Evolutionary conservation across 2,329 filamentous ascomycete genomes (phyloP), one percentile per base, ranked within the genome.

Genomic region (Diplocarpon rosae): DNA sequence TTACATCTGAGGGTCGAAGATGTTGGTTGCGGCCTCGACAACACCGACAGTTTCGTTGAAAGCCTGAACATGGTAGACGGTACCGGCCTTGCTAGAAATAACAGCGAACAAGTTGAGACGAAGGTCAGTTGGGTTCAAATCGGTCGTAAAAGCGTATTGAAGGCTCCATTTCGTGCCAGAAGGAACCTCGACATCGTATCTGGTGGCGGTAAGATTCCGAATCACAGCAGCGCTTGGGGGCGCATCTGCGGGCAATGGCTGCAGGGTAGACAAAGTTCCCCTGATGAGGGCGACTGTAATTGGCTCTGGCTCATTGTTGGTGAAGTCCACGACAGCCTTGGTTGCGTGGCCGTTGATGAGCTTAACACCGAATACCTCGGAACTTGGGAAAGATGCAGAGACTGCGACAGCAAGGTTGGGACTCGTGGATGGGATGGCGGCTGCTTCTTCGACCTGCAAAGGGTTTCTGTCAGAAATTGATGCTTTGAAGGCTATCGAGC

Each of bases 1-100:
- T 67, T 73, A 96, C 90, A 95, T 89, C 68, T 95, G 89, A 50
- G 89, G 90, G 63, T 96, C 90, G 52, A 95, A 83, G 66, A 95
- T 78, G 74, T 83, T 93, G 52, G 84, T 86, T 44, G 90, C 86
- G 2, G 88, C 80, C 67, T 96, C 90, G 40, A 96, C 89, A 52
- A 98, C 76, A 63, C 76, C 80, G 53, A 93, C 86, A 39, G 82
- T 82, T 62, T 83, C 82, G 64, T 90, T 86, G 72, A 84, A 89
- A 46, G 84, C 84, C 51, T 78, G 71, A 42, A 95, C 63, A 56
- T 88, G 87, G 72, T 83, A 88, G 61, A 89, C 67, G 47, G 71
- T 69, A 56, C 81, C 81, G 56, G 78, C 75, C 51, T 66, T 64
- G 62, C 83, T 78, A 60, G 73, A 73, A 55, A 96, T 64, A 43